phyloP scores from a whole-genome alignment of 2,329 filamentous ascomycete species.

The Penicillium sp. region DNA sequence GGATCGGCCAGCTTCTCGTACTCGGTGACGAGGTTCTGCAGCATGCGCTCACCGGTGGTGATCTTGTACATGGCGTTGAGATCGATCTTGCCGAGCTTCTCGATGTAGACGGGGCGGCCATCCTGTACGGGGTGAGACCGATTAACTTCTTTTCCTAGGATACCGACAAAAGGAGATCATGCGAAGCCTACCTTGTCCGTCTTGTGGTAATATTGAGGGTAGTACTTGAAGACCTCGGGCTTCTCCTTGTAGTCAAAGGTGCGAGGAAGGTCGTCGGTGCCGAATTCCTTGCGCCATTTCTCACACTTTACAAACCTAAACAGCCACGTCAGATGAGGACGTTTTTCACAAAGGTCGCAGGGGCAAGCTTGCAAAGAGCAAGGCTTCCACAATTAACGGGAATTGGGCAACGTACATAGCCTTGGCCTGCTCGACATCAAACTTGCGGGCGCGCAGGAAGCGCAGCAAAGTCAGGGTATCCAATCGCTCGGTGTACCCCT shows the following conservation, averaged over 20 bases:
- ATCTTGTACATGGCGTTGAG: slow-evolving; percentile 86
- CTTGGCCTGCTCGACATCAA: slow-evolving; percentile 78
- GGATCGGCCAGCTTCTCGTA: slow-evolving; percentile 96
- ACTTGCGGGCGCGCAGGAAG: slow-evolving; percentile 92
- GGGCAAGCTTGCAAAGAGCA: not conserved
- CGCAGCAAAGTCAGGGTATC: slow-evolving; percentile 91
- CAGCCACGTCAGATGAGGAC: slow-evolving; percentile 5
- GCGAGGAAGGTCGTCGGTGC: slow-evolving; percentile 73
- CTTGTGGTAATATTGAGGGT: slow-evolving; percentile 99
- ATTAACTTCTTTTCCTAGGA: not conserved
- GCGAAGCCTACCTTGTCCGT: slow-evolving; percentile 47
- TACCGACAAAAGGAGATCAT: not conserved
- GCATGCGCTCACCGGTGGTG: slow-evolving; percentile 87
- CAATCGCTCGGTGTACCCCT: slow-evolving; percentile 75
- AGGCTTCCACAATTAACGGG: not conserved
- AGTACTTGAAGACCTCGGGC: slow-evolving; percentile 77
- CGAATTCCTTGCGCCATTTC: slow-evolving; percentile 83
- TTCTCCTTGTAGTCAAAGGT: slow-evolving; percentile 87
- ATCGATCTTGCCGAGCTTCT: slow-evolving; percentile 91
- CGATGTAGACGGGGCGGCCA: slow-evolving; percentile 94
- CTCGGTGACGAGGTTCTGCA: slow-evolving; percentile 92
- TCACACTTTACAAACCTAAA: slow-evolving; percentile 83
- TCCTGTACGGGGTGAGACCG: slow-evolving; percentile 55
- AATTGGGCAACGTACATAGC: slow-evolving; percentile 64
- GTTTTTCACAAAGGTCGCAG: not conserved